Evolutionary conservation across 805 yeast species (phyloP).

Genomic region (Debaryomyces hansenii): DNA sequence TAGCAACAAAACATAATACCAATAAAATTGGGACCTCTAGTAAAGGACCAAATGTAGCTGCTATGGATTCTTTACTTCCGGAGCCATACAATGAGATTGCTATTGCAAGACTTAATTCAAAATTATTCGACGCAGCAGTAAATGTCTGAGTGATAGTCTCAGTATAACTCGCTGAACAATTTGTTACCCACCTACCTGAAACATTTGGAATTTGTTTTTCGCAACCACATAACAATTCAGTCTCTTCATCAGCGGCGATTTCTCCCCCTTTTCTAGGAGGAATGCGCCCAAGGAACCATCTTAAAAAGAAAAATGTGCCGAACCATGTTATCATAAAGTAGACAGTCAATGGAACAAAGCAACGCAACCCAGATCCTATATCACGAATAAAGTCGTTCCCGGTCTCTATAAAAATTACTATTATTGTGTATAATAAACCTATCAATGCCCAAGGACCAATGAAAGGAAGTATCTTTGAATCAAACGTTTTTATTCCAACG

Average conservation of each 20-base stretch:
- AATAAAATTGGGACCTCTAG: slow-evolving; percentile 57
- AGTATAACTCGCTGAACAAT: slow-evolving; percentile 41
- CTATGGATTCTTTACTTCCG: slow-evolving; percentile 52
- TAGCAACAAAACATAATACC: slow-evolving; percentile 36
- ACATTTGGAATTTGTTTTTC: slow-evolving; percentile 21
- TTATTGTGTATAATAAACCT: slow-evolving; percentile 52
- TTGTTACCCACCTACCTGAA: slow-evolving; percentile 18
- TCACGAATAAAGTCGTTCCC: slow-evolving; percentile 49
- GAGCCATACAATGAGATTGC: slow-evolving; percentile 53
- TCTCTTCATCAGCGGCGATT: slow-evolving; percentile 8
- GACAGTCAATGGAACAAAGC: slow-evolving; percentile 48
- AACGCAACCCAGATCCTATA: slow-evolving; percentile 49
- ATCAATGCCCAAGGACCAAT: slow-evolving; percentile 52
- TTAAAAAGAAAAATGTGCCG: slow-evolving; percentile 37
- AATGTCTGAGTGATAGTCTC: slow-evolving; percentile 51
- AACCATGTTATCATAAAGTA: slow-evolving; percentile 53
- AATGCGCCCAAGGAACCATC: slow-evolving; percentile 21
- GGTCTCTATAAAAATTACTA: slow-evolving; percentile 51
- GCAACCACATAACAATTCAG: slow-evolving; percentile 37
- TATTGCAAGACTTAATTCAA: slow-evolving; percentile 56
- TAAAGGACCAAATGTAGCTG: slow-evolving; percentile 61
- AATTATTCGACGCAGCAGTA: slow-evolving; percentile 59
- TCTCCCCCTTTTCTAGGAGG: not conserved
- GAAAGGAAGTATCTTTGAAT: slow-evolving; percentile 35
- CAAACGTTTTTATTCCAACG: slow-evolving; percentile 32